These are phyloP conservation scores for Pseudoscleropodium purum DNA, from an alignment of 225 moss, liverwort and hornwort genomes.

Conservation along the genomic window DNA sequence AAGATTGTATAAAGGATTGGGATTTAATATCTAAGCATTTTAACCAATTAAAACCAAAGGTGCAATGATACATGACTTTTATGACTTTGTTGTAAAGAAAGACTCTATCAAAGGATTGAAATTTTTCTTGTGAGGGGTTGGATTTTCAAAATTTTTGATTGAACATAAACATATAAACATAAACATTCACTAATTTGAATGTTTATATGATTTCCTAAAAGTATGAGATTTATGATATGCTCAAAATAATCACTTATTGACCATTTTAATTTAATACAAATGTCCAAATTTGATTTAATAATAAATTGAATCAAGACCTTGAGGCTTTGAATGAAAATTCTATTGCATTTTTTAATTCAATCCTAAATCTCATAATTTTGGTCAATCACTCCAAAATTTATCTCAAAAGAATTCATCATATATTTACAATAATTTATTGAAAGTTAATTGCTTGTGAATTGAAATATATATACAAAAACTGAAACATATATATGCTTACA, in stretches of 20 bases:
- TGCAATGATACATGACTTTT: background rate
- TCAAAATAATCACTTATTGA: no score
- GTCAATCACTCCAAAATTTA: background rate
- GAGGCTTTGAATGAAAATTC: fast-evolving
- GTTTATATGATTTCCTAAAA: no score
- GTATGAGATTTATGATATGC: fast-evolving
- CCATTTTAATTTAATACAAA: background rate
- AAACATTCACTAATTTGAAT: background rate
- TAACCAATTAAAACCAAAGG: background rate
- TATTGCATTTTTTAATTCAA: background rate
- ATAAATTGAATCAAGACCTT: background rate
- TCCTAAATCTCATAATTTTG: background rate
- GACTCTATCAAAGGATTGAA: background rate
- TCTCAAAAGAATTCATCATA: background rate
- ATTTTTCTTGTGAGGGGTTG: fast-evolving
- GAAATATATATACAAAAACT: background rate
- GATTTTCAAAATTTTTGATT: background rate
- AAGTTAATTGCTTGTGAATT: background rate
- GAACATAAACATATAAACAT: fast-evolving
- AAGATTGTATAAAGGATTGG: no score
- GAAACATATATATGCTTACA: no score
- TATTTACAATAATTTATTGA: no score
- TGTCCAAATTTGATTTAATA: background rate
- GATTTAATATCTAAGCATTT: background rate
- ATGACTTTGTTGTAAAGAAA: fast-evolving